phyloP scores from a whole-genome alignment of 179 eudicot species.

The Gypsophila paniculata region DNA sequence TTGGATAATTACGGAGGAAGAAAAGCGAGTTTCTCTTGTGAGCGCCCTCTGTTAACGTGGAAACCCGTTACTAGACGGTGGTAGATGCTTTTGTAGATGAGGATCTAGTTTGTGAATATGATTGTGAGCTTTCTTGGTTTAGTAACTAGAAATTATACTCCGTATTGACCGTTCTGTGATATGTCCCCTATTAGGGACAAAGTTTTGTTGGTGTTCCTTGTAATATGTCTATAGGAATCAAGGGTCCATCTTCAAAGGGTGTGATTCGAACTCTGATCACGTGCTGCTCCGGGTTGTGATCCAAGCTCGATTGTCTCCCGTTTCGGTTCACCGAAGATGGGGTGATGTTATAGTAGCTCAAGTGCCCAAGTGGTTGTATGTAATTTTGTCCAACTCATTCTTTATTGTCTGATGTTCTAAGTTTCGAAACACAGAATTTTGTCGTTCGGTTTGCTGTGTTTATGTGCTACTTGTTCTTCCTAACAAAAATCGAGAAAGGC shows the following conservation, averaged over 20 bases:
- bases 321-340: not conserved
- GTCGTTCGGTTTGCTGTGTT: not conserved
- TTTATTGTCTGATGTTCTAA: not conserved
- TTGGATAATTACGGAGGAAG: conserved; percentile 14
- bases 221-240: not conserved
- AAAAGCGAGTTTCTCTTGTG: conserved; percentile 20
- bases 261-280: not conserved
- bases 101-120: conserved; percentile 13
- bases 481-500: not conserved
- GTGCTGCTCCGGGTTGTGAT: not conserved
- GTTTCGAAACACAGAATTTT: not conserved
- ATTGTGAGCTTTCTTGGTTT: conserved; percentile 9
- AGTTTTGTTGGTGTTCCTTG: not conserved
- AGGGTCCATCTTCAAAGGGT: not conserved
- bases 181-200: not conserved
- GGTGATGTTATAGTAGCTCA: not conserved
- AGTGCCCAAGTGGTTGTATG: not conserved
- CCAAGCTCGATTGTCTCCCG: not conserved
- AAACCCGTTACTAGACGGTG: conserved; percentile 25
- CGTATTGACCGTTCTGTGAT: not conserved
- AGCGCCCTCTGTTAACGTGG: conserved; percentile 24
- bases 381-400: conserved; percentile 10
- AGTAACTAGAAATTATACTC: conserved; percentile 6
- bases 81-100: conserved; percentile 29
- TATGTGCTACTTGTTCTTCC: not conserved